phyloP scores from a whole-genome alignment of 2,329 filamentous ascomycete species.

The Ophiocordyceps australis region DNA sequence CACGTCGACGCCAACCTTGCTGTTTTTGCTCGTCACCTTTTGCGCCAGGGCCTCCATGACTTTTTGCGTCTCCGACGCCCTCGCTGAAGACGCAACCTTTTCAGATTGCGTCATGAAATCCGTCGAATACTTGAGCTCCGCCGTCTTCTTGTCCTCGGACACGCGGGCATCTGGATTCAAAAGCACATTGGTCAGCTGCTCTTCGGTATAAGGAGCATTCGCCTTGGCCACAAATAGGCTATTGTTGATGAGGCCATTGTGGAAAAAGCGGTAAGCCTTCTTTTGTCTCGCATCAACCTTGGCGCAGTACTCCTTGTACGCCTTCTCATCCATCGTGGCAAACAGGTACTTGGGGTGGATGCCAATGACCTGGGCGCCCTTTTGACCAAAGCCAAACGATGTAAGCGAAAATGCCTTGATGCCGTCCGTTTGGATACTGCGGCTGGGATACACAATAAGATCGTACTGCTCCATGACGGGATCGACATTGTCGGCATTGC shows the following conservation, averaged over 20 bases:
- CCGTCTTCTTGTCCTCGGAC: slow-evolving; percentile 67
- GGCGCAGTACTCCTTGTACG: slow-evolving; percentile 63
- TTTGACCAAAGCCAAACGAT: slow-evolving; percentile 97
- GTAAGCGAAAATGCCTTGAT: slow-evolving; percentile 98
- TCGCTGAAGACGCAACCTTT: slow-evolving; percentile 29
- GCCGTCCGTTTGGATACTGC: slow-evolving; percentile 89
- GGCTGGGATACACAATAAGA: slow-evolving; percentile 92
- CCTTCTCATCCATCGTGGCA: slow-evolving; percentile 75
- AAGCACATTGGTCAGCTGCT: slow-evolving; percentile 73
- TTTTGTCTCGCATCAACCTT: slow-evolving; percentile 92
- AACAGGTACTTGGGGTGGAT: slow-evolving; percentile 94
- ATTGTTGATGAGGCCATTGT: slow-evolving; percentile 97
- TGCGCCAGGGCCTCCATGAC: slow-evolving; percentile 64
- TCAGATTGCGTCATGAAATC: slow-evolving; percentile 49
- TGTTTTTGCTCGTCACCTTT: slow-evolving; percentile 34
- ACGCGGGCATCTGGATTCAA: slow-evolving; percentile 89
- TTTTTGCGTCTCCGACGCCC: slow-evolving; percentile 46
- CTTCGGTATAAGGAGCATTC: slow-evolving; percentile 76
- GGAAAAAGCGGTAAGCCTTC: slow-evolving; percentile 97
- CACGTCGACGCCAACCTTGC: slow-evolving; percentile 84
- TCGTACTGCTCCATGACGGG: slow-evolving; percentile 95
- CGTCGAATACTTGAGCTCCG: slow-evolving; percentile 54
- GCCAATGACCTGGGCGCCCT: slow-evolving; percentile 93
- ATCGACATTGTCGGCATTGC: slow-evolving; percentile 95
- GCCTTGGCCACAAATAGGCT: slow-evolving; percentile 91